phyloP scores from a whole-genome alignment of 768 basidiomycete species.

The Podaxis sp. region DNA sequence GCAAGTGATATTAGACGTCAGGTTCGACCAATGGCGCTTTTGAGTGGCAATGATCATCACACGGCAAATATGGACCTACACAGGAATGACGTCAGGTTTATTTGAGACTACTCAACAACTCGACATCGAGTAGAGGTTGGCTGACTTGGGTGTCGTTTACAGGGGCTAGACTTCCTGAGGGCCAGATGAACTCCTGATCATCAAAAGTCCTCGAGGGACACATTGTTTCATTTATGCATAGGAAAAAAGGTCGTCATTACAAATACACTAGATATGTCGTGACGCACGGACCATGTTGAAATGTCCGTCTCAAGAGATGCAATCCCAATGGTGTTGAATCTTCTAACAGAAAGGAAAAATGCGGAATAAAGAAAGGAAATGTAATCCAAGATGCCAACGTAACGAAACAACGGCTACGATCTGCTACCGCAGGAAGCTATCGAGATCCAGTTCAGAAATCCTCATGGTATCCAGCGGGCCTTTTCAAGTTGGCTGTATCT shows the following conservation, averaged over 20 bases:
- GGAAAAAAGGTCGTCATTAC: neutral
- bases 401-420: neutral
- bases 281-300: slow-evolving; percentile 15
- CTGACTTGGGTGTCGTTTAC: neutral
- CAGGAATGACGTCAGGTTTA: neutral
- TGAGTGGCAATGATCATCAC: neutral
- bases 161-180: neutral
- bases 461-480: slow-evolving; percentile 66
- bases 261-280: slow-evolving; percentile 9
- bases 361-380: neutral
- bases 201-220: no score
- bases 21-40: neutral
- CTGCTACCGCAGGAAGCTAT: neutral
- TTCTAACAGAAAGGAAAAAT: neutral
- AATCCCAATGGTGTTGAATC: slow-evolving; percentile 16
- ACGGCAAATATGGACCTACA: slow-evolving; percentile 12
- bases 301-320: slow-evolving; percentile 5
- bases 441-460: slow-evolving; percentile 28
- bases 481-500: slow-evolving; percentile 42
- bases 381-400: neutral
- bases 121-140: neutral
- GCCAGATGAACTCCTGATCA: neutral
- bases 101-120: neutral
- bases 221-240: slow-evolving; percentile 8
- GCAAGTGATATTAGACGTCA: neutral